These are phyloP conservation scores for Fusarium irregulare DNA, from an alignment of 2,329 filamentous ascomycete species.

Conservation along the genomic window DNA sequence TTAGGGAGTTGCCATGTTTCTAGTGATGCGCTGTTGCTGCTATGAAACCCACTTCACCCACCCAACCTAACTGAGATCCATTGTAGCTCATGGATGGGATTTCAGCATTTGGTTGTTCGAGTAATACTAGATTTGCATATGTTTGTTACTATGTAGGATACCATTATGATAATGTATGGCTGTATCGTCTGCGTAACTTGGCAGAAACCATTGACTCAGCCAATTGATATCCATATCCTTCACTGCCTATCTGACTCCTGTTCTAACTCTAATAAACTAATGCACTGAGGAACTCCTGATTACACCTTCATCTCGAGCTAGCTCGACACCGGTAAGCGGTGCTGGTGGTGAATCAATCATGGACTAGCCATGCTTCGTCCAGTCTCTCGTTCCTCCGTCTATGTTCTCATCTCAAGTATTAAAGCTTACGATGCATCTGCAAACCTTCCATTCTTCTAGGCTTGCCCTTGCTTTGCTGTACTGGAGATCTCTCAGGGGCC, in stretches of 20 bases:
- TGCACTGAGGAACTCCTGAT: background rate
- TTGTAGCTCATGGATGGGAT: background rate
- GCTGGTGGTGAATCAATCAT: constrained; percentile 21
- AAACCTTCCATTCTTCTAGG: constrained; percentile 1
- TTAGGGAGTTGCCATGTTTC: background rate
- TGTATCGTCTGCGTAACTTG: background rate
- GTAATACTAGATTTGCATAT: background rate
- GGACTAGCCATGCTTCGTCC: constrained; percentile 9
- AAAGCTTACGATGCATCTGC: background rate
- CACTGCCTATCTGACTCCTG: too few relatives aligned
- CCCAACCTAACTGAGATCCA: background rate
- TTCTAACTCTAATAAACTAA: background rate
- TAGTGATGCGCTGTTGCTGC: constrained; percentile 11
- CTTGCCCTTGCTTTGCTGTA: constrained; percentile 18
- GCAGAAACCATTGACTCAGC: background rate
- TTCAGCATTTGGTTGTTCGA: background rate
- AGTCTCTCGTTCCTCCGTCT: background rate
- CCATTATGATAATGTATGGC: background rate
- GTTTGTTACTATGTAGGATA: background rate
- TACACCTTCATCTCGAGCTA: constrained; percentile 2
- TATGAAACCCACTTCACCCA: background rate
- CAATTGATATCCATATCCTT: background rate
- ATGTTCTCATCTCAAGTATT: background rate
- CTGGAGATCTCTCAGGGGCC: constrained; percentile 24
- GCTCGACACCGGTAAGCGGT: constrained; percentile 2